These are phyloP conservation scores for Pseudogymnoascus sp. DNA, from an alignment of 2,329 filamentous ascomycete species.

Conservation along the genomic window DNA sequence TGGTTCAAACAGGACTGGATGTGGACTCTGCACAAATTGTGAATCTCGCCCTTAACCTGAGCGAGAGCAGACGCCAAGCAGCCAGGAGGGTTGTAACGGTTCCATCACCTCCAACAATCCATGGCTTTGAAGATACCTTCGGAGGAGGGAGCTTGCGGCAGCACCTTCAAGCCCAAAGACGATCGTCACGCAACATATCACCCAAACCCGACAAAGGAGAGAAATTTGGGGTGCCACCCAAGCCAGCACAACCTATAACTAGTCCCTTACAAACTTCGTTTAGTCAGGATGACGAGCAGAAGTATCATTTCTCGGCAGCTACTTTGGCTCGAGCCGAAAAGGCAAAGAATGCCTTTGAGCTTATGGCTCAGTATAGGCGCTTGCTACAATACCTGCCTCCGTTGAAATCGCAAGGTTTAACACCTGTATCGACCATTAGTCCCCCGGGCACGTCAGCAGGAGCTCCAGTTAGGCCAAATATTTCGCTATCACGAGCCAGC, in stretches of 20 bases:
- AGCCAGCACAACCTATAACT: constrained; percentile 3
- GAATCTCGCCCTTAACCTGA: constrained; percentile 82
- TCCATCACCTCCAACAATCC: constrained; percentile 38
- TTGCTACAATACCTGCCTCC: constrained; percentile 74
- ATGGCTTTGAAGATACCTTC: constrained; percentile 28
- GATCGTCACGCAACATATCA: constrained; percentile 53
- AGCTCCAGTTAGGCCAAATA: constrained; percentile 31
- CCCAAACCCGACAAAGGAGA: constrained; percentile 44
- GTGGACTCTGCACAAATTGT: constrained; percentile 84
- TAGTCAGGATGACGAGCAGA: constrained; percentile 43
- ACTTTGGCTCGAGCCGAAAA: constrained; percentile 78
- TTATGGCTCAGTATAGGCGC: constrained; percentile 76
- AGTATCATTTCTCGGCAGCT: constrained; percentile 66
- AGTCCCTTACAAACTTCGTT: constrained; percentile 43
- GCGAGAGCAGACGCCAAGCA: constrained; percentile 66
- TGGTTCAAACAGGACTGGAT: constrained; percentile 39
- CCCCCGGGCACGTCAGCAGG: constrained; percentile 30
- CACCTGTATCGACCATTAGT: constrained; percentile 30
- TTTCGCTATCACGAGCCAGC: constrained; percentile 31
- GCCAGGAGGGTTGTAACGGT: constrained; percentile 46
- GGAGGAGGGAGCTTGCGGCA: constrained; percentile 55
- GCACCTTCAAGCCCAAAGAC: constrained; percentile 65
- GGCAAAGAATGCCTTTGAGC: constrained; percentile 76
- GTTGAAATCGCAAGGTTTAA: constrained; percentile 42
- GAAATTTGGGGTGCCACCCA: neutral